Base-by-base conservation (phyloP, 805 yeast species). In the Candida succiphila region DNA sequence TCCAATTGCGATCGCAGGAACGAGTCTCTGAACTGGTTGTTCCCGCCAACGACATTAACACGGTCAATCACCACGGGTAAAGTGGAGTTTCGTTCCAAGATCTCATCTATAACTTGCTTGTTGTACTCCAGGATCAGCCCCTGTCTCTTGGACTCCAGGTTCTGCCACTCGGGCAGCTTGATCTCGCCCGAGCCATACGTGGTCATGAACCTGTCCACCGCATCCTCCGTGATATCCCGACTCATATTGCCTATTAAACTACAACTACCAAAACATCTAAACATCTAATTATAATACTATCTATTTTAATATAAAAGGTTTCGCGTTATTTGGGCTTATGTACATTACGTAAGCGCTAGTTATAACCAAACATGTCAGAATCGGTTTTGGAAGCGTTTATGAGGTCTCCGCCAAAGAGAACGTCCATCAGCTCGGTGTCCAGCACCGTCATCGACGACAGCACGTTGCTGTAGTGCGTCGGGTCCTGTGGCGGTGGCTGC, bases 11-110 rank as follows among this genome's bases (percentile, higher is more conserved):
- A 42, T 12, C 52, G 46, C 4, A 75, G 39, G 45, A 75, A 76
- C 0, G 54, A 23, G 34, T 61, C 61, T 25, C 81, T 51, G 39
- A 67, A 30, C 15, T 54, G 52, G 2, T 31, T 32, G 21, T 67
- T 65, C 5, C 67, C 56, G 17, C 76, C 76, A 30, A 65, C 56
- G 8, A 75, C 51, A 37, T 69, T 70, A 8, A 72, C 67, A 25
- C 61, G 59, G 13, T 57, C 48, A 4, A 75, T 46, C 18, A 51
- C 46, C 2, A 72, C 60, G 0, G 79, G 75, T 28, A 60, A 42
- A 2, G 58, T 47, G 4, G 52, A 33, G 42, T 61, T 64, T 8
- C 45, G 39, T 12, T 40, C 36, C 2, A 65, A 38, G 0, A 61
- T 23, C 1, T 42, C 42, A 10, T 56, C 42, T 27, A 64, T 35